Percentiles rank a stretch among this genome's conserved stretches.
Evolutionary conservation across 2,329 filamentous ascomycete species (phyloP).

Genomic region (Ophiocordyceps unilateralis): DNA sequence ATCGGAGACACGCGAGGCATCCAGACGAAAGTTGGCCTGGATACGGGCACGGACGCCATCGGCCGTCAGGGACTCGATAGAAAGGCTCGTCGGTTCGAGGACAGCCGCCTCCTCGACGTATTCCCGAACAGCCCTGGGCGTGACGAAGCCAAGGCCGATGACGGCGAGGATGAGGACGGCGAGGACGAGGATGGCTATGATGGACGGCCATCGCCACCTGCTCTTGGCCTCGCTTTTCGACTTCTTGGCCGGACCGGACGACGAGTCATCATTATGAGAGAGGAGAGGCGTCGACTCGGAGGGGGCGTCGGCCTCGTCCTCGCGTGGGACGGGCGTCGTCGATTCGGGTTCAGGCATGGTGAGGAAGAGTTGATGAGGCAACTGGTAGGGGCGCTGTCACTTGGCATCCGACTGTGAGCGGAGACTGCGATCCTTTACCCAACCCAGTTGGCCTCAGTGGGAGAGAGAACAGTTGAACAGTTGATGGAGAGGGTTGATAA

Average conservation of each 20-base stretch:
- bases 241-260: slow-evolving; percentile 8
- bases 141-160: slow-evolving; percentile 63
- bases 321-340: not conserved
- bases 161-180: slow-evolving; percentile 47
- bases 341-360: not conserved
- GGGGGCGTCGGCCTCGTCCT: not conserved
- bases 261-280: slow-evolving; percentile 7
- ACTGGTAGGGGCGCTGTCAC: too few relatives aligned
- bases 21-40: slow-evolving; percentile 66
- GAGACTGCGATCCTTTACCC: too few relatives aligned
- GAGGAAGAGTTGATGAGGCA: not conserved
- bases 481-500: too few relatives aligned
- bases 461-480: too few relatives aligned
- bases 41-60: slow-evolving; percentile 65
- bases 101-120: slow-evolving; percentile 75
- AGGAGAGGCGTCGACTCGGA: not conserved
- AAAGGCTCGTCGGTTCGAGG: slow-evolving; percentile 67
- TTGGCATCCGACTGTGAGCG: too few relatives aligned
- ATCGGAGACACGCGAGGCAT: slow-evolving; percentile 58
- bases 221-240: slow-evolving; percentile 6
- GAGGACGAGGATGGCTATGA: slow-evolving; percentile 54
- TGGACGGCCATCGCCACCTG: slow-evolving; percentile 50
- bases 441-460: too few relatives aligned
- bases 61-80: slow-evolving; percentile 68
- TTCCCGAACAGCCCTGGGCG: slow-evolving; percentile 62